These are phyloP conservation scores for Pythium brassicae DNA, from an alignment of 352 stramenopile species.

Conservation along the genomic window DNA sequence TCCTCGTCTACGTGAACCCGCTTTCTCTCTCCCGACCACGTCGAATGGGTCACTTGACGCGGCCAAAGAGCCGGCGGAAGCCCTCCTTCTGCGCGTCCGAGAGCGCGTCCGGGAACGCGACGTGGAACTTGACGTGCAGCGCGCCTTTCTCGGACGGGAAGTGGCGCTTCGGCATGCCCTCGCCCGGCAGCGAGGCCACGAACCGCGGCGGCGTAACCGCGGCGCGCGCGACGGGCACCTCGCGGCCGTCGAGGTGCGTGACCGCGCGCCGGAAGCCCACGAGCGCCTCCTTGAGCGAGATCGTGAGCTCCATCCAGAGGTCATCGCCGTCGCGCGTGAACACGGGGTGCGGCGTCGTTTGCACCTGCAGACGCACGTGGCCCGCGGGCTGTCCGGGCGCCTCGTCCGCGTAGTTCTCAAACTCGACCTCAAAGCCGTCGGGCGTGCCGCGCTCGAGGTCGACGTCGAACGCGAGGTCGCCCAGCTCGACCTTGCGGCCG, in stretches of 20 bases:
- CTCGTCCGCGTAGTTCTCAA: conserved; percentile 91
- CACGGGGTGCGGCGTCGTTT: conserved; percentile 75
- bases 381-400: conserved; percentile 87
- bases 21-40: too few relatives aligned
- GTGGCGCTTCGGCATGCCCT: conserved; percentile 95
- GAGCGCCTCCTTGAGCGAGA: conserved; percentile 94
- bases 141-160: conserved; percentile 80
- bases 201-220: conserved; percentile 91
- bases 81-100: conserved; percentile 76
- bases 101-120: conserved; percentile 91
- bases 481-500: conserved; percentile 86
- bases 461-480: conserved; percentile 95
- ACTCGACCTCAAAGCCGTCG: conserved; percentile 91
- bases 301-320: conserved; percentile 94
- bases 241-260: conserved; percentile 91
- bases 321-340: conserved; percentile 94
- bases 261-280: conserved; percentile 91
- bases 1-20: too few relatives aligned
- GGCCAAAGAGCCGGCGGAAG: conserved; percentile 48
- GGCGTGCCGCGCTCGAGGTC: conserved; percentile 93
- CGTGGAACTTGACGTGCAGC: conserved; percentile 95
- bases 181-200: conserved; percentile 82
- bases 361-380: conserved; percentile 91
- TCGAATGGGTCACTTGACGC: too few relatives aligned
- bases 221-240: conserved; percentile 85